Base-by-base conservation (phyloP, 2,329 filamentous ascomycete genomes). In the Cladosporium sp. region DNA sequence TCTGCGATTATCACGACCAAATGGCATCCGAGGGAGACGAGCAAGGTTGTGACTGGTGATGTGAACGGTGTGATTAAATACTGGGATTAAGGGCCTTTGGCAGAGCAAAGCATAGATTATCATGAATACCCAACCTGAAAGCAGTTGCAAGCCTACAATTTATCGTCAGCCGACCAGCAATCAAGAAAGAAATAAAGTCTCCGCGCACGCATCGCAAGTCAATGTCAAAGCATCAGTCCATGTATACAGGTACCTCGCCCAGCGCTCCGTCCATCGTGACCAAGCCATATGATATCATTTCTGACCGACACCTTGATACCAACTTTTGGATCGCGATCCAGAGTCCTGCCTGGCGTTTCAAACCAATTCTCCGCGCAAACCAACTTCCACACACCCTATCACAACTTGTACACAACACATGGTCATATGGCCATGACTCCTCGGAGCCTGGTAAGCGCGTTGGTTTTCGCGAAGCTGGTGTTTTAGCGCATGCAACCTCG, bases 11-110 rank as follows among this genome's bases (percentile, higher is more conserved):
- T 89, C n/a, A 88, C 85, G 58, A 81, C 93, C 51, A 86, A 87
- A 67, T 98, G 93, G 92, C 91, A 97, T 69, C 90, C 92, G n/a
- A 87, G 96, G 71, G 93, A 98, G 76, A 93, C 86, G 15, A 93
- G 86, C 65, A 96, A 96, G 77, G 83, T 97, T 30, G 87, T 85
- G 2, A 94, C 91, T 25, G 94, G 90, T 11, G 93, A 93, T 16
- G 70, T 94, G 69, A 89, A 95, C 62, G 92, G 93, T 4, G 77
- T 85, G 39, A 88, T 98, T 54, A 88, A 86, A 67, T 92, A 92
- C 67, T 97, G 91, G 89, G 93, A 97, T 77, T 97, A 56, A 54
- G 15, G 15, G 5, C 27, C 2, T n/a, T 13, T 15, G 13, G 11
- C 3, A 7, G 13, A 19, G 20, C 20, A n/a, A 19, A 13, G 38